Evolutionary conservation across 495 filamentous ascomycete species (phyloP), one percentile per base, ranked within the genome.

Genomic region (Sphaerosporella brunnea): DNA sequence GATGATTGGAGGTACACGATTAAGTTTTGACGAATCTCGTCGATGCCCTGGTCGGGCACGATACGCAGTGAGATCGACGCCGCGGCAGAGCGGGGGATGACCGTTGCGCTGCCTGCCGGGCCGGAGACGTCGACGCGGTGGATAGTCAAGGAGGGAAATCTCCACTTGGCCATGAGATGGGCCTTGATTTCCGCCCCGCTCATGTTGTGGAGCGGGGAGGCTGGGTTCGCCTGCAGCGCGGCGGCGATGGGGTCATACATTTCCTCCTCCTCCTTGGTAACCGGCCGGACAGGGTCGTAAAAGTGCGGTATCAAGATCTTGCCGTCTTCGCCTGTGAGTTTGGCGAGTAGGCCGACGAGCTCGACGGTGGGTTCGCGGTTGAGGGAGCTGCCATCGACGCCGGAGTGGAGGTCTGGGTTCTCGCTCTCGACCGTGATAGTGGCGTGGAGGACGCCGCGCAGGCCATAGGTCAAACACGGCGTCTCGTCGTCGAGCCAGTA

Each of bases 401-500:
- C 90, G 45, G 83, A 92, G 63, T 97, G 90, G 0, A 94, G 71
- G 65, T 97, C 90, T 0, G 86, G 84, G 50, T 80, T 80, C 37
- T 77, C 74, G 38, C 84, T 93, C 50, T 84, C 78, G 23, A 96
- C 73, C 38, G 83, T 76, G 19, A 97, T 68, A 11, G 84, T 94
- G 7, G 86, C 88, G 60, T 95, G 87, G 13, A 97, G 79, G 21
- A 96, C 86, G n/a, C 90, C 90, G 40, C 90, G 73, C 2, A 94
- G 69, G 5, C 90, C 90, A 53, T 97, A 97, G 0, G 92, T 97
- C 26, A 97, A 66, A 62, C 90, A 96, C 1, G 90, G 90, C 4
- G 87, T 82, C 49, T 85, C 81, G 59, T 97, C 90, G 60, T 95
- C 84, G 2, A 97, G 71, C 90, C 90, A 97, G 66, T 97, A 96